Base-by-base conservation (phyloP, 768 basidiomycete species). In the Tephrocybe rancida region DNA sequence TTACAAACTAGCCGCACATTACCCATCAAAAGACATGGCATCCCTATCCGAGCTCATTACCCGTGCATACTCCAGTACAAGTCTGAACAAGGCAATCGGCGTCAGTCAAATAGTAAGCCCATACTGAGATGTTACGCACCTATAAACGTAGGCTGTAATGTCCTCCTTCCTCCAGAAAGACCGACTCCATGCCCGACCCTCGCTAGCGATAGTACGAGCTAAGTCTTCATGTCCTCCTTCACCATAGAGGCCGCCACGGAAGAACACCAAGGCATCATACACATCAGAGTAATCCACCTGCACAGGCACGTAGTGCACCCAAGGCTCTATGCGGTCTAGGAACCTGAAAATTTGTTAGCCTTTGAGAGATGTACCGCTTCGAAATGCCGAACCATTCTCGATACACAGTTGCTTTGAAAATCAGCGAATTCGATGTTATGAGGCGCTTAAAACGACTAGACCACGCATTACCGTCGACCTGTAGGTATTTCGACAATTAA, bases 231-330 rank as follows among this genome's bases (percentile, higher is more conserved):
- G 83, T 0, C 67, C 80, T 3, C 72, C 72, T 44, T 74, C 70
- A 26, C 81, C 77, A 44, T 76, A 67, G 14, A 74, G 68, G 49
- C 74, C 73, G 0, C 85, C 83, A 0, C 80, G 77, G 65, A 88
- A 88, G 70, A 88, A 90, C 0, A 78, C 69, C 54, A 85, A 70
- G n/a, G 81, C 71, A 57, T 88, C 87, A 64, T 84, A 77, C 5
- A 89, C 57, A 62, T 87, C 85, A 0, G 75, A 71, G 22, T 82
- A 78, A 52, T 84, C 81, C 0, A 80, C 60, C 50, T 81, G 77
- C 4, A 86, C 69, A 2, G 85, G 85, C 1, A 87, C 75, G 58
- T 86, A 87, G 64, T 86, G 85, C 5, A 85, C 77, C 83, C 84
- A 86, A 0, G 84, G 81, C 42, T 72, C 74, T 52, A 67, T 60